Evolutionary conservation across 441 rosid genomes (phyloP), one percentile per base, ranked within the genome.

Genomic region (Cnidoscolus chayamansa): DNA sequence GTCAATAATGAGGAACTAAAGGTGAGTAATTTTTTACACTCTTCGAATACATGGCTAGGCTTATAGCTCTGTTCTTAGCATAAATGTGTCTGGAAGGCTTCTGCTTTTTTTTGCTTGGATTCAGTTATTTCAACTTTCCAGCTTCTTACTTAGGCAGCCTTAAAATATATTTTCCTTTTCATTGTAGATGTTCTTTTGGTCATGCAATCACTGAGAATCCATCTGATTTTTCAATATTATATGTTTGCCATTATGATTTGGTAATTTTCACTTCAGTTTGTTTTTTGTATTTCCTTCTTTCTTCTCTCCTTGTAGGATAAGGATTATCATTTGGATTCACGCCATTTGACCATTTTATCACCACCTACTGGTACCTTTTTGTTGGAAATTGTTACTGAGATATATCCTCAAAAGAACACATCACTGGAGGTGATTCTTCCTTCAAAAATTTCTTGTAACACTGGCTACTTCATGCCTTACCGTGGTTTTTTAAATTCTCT

Each of bases 351-450:
- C 55, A 84, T 93, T 58, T 65, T 67, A 53, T 88, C 93, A 61
- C 97, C 85, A 17, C 92, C 96, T 8, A 72, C 62, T 55, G 83
- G 88, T 57, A 78, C 80, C 73, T 91, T 95, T 81, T 80, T 84
- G 17, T 81, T 95, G 84, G 93, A 93, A 80, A 90, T 95, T 65
- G 86, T 81, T 73, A 89, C 88, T 65, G 97, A 92, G 85, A 93
- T 89, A 71, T 84, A 82, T 74, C 99, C 99, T 60, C 92, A 95
- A 79, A 87, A 83, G 84, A 95, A 95, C 82, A 91, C 99, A 32
- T 95, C 98, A 70, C 81, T 95, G 65, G 99, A 95, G 82, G 99
- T 95, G 68, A 60, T 67, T 15, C 15, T 40, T 69, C 25, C 40
- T 56, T 35, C 15, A 45, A 17, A 10, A 63, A 1, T 65, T 48